These are phyloP conservation scores for Xylariaceae sp. DNA, from an alignment of 2,329 filamentous ascomycete species.

Conservation along the genomic window DNA sequence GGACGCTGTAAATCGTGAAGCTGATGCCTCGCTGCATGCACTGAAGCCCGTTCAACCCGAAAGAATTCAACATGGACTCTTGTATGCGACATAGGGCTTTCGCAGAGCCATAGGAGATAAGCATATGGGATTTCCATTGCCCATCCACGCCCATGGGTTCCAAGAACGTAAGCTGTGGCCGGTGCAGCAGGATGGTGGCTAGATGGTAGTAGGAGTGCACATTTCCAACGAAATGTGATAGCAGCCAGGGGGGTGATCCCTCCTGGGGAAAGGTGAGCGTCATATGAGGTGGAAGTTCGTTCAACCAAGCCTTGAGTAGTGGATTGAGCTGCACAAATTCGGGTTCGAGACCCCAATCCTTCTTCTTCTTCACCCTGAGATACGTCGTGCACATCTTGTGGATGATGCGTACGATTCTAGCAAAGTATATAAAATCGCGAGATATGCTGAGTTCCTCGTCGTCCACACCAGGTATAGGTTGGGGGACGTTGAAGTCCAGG, in stretches of 20 bases:
- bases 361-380: conserved; percentile 63
- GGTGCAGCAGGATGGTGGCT: conserved; percentile 78
- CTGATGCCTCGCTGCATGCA: conserved; percentile 94
- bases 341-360: conserved; percentile 84
- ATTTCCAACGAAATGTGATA: conserved; percentile 84
- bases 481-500: conserved; percentile 67
- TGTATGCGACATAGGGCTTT: conserved; percentile 82
- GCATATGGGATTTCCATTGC: conserved; percentile 84
- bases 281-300: conserved; percentile 73
- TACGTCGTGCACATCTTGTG: conserved; percentile 73
- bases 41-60: conserved; percentile 73
- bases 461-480: conserved; percentile 62
- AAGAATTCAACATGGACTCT: conserved; percentile 73
- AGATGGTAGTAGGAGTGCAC: conserved; percentile 87
- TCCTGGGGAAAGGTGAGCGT: conserved; percentile 73
- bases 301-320: conserved; percentile 69
- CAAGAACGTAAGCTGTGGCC: conserved; percentile 77
- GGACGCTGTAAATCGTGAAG: conserved; percentile 87
- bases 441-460: conserved; percentile 73
- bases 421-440: conserved; percentile 78
- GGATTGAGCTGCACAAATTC: conserved; percentile 77
- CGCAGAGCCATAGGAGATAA: conserved; percentile 77
- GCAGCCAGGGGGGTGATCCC: conserved; percentile 76
- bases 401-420: conserved; percentile 72
- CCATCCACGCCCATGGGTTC: conserved; percentile 67